Conservation (phyloP, 2,329 filamentous ascomycete species). For the Diaporthe sp. region DNA sequence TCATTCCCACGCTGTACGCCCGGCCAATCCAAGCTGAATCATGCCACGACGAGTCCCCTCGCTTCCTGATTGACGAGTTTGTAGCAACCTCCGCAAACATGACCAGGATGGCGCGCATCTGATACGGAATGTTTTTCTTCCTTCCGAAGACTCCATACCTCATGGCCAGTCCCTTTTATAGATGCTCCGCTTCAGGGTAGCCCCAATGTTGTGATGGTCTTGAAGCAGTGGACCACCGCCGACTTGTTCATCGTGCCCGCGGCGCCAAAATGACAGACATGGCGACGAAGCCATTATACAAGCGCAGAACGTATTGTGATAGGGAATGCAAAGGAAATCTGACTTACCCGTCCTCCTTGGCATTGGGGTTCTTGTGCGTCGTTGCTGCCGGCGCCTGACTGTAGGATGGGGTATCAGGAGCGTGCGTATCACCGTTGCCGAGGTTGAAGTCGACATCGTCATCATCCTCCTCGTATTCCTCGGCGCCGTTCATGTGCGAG, state of each 20-base stretch:
- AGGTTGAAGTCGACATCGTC: constrained; percentile 69
- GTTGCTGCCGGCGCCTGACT: constrained; percentile 49
- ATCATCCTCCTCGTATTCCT: constrained; percentile 62
- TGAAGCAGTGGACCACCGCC: background rate
- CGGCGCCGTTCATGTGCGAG: constrained; percentile 54
- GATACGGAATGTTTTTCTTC: constrained; percentile 3
- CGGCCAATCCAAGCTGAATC: constrained; percentile 19
- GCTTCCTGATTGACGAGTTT: constrained; percentile 9
- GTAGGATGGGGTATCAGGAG: constrained; percentile 48
- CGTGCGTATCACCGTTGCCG: constrained; percentile 53
- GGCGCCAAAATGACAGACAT: background rate
- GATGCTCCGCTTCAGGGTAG: background rate
- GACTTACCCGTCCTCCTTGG: constrained; percentile 95
- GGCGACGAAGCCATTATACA: constrained; percentile 3
- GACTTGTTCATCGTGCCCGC: background rate
- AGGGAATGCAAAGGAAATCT: constrained; percentile 39
- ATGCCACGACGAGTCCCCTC: background rate
- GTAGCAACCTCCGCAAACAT: constrained; percentile 33
- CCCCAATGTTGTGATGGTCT: background rate
- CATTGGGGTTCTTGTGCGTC: constrained; percentile 69
- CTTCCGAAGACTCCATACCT: background rate
- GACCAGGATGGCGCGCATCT: constrained; percentile 15
- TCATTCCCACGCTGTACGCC: constrained; percentile 11
- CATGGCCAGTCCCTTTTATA: background rate
- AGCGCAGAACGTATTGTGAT: constrained; percentile 24